Evolutionary conservation across 2,329 filamentous ascomycete species (phyloP).

Genomic region (Aspergillus nomiae): DNA sequence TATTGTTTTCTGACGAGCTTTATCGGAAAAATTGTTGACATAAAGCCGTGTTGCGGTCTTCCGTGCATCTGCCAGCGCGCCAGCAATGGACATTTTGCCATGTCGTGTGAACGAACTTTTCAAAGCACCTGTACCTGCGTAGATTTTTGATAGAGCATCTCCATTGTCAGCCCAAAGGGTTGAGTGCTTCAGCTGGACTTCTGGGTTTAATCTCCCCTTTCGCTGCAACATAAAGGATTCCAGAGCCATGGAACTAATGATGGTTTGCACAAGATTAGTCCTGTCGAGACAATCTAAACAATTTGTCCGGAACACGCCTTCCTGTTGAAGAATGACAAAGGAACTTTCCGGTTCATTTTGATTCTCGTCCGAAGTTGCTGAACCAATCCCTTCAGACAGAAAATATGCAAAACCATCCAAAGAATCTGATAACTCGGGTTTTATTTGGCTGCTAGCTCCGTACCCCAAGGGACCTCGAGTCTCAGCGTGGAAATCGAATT

Average conservation of each 20-base stretch:
- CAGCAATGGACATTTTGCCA: constrained; percentile 93
- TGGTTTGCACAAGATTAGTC: constrained; percentile 93
- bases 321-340: constrained; percentile 80
- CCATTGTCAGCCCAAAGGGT: constrained; percentile 97
- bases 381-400: constrained; percentile 70
- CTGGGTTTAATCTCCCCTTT: constrained; percentile 67
- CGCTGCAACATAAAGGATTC: constrained; percentile 79
- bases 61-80: constrained; percentile 88
- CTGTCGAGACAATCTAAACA: constrained; percentile 94
- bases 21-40: constrained; percentile 97
- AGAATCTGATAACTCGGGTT: constrained; percentile 73
- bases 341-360: constrained; percentile 43
- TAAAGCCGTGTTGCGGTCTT: constrained; percentile 94
- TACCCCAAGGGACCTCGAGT: constrained; percentile 85
- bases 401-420: constrained; percentile 92
- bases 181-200: constrained; percentile 91
- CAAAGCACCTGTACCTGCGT: constrained; percentile 91
- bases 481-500: constrained; percentile 96
- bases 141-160: constrained; percentile 90
- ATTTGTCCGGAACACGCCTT: constrained; percentile 94
- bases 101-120: constrained; percentile 94
- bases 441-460: constrained; percentile 84
- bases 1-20: constrained; percentile 88
- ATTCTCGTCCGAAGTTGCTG: constrained; percentile 42
- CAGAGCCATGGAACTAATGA: constrained; percentile 90